These are phyloP conservation scores for Begonia fuchsioides DNA, from an alignment of 306 rosid genomes.

Conservation along the genomic window DNA sequence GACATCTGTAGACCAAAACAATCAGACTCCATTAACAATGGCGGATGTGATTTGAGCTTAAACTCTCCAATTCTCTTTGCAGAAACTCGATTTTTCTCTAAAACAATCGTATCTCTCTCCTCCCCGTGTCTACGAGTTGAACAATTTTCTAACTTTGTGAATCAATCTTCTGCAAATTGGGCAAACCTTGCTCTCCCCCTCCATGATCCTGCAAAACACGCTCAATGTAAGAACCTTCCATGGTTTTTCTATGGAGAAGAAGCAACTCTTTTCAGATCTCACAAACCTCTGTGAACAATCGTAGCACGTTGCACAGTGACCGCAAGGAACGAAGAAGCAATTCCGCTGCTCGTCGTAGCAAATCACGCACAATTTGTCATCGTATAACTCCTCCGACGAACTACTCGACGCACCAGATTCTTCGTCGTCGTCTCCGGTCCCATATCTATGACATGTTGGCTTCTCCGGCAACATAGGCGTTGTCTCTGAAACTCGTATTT, in stretches of 20 bases:
- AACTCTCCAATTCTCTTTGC: too few species aligned
- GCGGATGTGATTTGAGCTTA: too few species aligned
- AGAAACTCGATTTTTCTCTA: too few species aligned
- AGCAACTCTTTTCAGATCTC: background rate
- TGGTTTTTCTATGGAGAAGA: constrained; percentile 1
- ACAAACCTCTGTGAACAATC: constrained; percentile 59
- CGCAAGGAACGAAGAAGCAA: constrained; percentile 68
- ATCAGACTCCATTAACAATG: too few species aligned
- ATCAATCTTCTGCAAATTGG: constrained; percentile 62
- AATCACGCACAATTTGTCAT: constrained; percentile 45
- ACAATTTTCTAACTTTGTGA: constrained; percentile 47
- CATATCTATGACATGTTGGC: constrained; percentile 13
- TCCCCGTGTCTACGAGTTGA: constrained; percentile 11
- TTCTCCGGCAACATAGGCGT: constrained; percentile 34
- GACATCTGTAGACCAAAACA: too few species aligned
- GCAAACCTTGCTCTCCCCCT: constrained; percentile 45
- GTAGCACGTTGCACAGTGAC: constrained; percentile 65
- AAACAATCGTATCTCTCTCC: too few species aligned
- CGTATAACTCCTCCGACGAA: constrained; percentile 57
- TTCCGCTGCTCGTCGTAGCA: constrained; percentile 67
- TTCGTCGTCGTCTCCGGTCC: constrained; percentile 37
- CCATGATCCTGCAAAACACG: constrained; percentile 40
- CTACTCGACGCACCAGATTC: constrained; percentile 32
- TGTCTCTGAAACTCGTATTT: constrained; percentile 23
- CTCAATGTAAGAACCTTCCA: background rate